Conservation (phyloP, 805 yeast species). For the Ogataea nakhonphanomensis region DNA sequence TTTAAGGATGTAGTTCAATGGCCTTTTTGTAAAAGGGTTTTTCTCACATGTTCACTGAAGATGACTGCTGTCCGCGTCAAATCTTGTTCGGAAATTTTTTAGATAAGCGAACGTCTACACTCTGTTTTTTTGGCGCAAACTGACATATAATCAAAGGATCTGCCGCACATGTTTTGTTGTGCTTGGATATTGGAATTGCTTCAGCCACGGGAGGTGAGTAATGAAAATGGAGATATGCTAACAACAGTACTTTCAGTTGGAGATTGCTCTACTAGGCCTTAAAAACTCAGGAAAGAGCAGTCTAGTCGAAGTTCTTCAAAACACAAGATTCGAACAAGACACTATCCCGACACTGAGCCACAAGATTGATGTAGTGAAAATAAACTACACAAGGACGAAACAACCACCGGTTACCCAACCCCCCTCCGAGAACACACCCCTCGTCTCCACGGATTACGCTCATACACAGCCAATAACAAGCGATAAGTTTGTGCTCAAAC, state of each 20-base stretch:
- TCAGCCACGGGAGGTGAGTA: constrained; percentile 19
- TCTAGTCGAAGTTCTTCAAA: constrained; percentile 19
- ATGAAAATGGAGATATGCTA: background rate
- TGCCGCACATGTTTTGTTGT: background rate
- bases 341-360: constrained; percentile 28
- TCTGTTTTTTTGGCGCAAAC: too few species aligned
- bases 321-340: constrained; percentile 9
- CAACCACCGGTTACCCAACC: constrained; percentile 11
- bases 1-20: too few species aligned
- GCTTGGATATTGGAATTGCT: constrained; percentile 10
- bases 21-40: too few species aligned
- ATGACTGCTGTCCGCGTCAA: too few species aligned
- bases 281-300: constrained; percentile 32
- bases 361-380: constrained; percentile 12
- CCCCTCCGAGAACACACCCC: constrained; percentile 2
- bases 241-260: constrained; percentile 25
- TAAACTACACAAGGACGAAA: constrained; percentile 8
- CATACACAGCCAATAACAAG: background rate
- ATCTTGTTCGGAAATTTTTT: constrained; percentile 3
- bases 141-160: too few species aligned
- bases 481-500: constrained; percentile 17
- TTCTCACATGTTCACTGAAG: too few species aligned
- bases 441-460: background rate
- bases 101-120: constrained; percentile 2
- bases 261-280: constrained; percentile 29